Percentiles rank a stretch among this genome's conserved stretches.
Evolutionary conservation across 1,139 yeast genomes (phyloP).

Genomic region (Taiozyma sp.): DNA sequence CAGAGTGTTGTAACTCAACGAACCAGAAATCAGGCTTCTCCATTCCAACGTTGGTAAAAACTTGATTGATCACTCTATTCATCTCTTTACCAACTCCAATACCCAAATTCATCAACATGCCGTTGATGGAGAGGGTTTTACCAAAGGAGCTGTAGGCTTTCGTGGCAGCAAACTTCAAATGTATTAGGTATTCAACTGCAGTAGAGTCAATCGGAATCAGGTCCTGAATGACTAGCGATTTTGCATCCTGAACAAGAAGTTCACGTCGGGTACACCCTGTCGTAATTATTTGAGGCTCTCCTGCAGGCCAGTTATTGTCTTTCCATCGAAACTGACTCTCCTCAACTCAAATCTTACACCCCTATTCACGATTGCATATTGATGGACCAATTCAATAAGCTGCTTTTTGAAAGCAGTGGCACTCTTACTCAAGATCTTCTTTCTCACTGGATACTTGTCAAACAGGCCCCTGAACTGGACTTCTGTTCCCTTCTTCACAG

Average conservation of each 20-base stretch:
- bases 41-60: slow-evolving; percentile 21
- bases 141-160: not conserved
- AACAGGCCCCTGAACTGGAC: slow-evolving; percentile 31
- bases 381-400: slow-evolving; percentile 25
- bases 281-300: not conserved
- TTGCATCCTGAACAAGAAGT: not conserved
- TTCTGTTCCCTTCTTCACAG: slow-evolving; percentile 34
- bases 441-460: slow-evolving; percentile 32
- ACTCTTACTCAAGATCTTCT: slow-evolving; percentile 26
- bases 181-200: not conserved
- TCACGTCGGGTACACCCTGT: not conserved
- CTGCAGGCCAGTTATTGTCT: not conserved
- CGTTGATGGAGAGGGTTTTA: slow-evolving; percentile 31
- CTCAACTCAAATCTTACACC: slow-evolving; percentile 28
- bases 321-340: not conserved
- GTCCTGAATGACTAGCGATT: not conserved
- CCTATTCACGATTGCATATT: slow-evolving; percentile 29
- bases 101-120: slow-evolving; percentile 27
- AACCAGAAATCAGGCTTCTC: slow-evolving; percentile 31
- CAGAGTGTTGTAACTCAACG: slow-evolving; percentile 17
- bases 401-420: slow-evolving; percentile 10
- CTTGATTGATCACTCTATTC: slow-evolving; percentile 18
- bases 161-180: not conserved
- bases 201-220: not conserved
- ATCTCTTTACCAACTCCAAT: slow-evolving; percentile 28